Base-by-base conservation (phyloP, 495 filamentous ascomycete species). In the Aspergillus homomorphus region DNA sequence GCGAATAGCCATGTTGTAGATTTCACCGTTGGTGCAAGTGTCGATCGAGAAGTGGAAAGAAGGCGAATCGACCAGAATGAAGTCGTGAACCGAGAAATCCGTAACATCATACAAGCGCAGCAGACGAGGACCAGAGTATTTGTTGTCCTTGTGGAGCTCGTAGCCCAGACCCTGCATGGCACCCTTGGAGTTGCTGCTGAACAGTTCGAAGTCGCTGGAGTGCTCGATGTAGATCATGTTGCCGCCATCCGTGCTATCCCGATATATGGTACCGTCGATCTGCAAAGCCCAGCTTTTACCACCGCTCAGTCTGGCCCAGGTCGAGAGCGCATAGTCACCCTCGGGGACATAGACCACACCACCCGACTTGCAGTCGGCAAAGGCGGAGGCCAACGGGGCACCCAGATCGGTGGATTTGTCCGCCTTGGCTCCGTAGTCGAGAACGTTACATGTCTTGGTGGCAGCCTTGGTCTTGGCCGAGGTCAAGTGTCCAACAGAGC, bases 1-100 rank as follows among this genome's bases (percentile, higher is more conserved):
- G 8, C 78, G 76, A 59, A 82, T 78, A n/a, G 77, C 77, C 69
- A 82, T 75, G 53, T 82, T 77, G 55, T 84, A 82, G 7, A 78
- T 68, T 60, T 81, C 77, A 7, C 77, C 76, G 57, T 80, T 80
- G 1, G 56, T 50, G 50, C 75, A 78, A 23, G 73, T 77, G 61
- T 82, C 78, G 44, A 82, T 56, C 0, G 71, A 68, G 21, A 82
- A 64, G 46, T 82, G 79, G 64, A 81, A 84, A 12, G 71, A 61
- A 18, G 79, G 79, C 1, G 80, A 66, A 65, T 84, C 81, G n/a
- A 82, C 74, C 8, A 84, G 68, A 23, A 69, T 68, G 46, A 82
- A 51, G 57, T 82, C 79, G 51, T 82, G 80, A 45, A 82, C 69
- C 8, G 77, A 79, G 60, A 82, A 82, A 56, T 77, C 67, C 1